Evolutionary conservation across 2,329 filamentous ascomycete species (phyloP).

Genomic region (Fusarium sambucinum): DNA sequence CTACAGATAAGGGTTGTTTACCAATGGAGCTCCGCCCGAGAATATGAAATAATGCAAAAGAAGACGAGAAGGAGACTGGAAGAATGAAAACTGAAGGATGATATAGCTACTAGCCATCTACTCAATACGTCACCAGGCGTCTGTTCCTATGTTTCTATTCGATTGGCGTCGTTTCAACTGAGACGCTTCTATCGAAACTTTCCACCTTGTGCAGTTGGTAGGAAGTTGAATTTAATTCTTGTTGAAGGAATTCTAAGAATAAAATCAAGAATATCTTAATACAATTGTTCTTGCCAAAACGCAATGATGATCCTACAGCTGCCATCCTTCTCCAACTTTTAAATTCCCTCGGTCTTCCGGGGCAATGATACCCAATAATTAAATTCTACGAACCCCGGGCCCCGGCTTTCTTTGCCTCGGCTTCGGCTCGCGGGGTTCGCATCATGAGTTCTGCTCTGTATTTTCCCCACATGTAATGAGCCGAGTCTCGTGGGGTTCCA

Average conservation of each 20-base stretch:
- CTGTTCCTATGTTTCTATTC: constrained; percentile 11
- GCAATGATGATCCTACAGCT: neutral
- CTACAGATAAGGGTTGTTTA: constrained; percentile 1
- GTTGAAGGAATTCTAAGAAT: neutral
- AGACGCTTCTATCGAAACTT: constrained; percentile 19
- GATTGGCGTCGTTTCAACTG: neutral
- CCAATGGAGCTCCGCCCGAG: neutral
- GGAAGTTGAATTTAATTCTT: neutral
- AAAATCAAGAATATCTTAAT: neutral
- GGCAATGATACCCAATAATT: constrained; percentile 32
- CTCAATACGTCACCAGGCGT: constrained; percentile 35
- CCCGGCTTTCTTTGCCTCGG: constrained; percentile 46
- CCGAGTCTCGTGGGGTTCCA: constrained; percentile 27
- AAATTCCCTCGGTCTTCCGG: constrained; percentile 32
- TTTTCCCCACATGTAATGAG: constrained; percentile 35
- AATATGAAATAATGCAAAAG: neutral
- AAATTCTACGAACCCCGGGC: constrained; percentile 35
- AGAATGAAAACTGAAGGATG: neutral
- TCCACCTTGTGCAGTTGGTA: constrained; percentile 6
- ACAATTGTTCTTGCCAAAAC: neutral
- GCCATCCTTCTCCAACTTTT: constrained; percentile 24
- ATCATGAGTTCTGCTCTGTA: constrained; percentile 27
- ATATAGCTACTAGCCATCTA: neutral
- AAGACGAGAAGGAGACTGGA: neutral
- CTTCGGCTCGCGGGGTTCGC: constrained; percentile 44